phyloP scores from a whole-genome alignment of 31 red algal species.

The Odonthalia washingtoniensis region DNA sequence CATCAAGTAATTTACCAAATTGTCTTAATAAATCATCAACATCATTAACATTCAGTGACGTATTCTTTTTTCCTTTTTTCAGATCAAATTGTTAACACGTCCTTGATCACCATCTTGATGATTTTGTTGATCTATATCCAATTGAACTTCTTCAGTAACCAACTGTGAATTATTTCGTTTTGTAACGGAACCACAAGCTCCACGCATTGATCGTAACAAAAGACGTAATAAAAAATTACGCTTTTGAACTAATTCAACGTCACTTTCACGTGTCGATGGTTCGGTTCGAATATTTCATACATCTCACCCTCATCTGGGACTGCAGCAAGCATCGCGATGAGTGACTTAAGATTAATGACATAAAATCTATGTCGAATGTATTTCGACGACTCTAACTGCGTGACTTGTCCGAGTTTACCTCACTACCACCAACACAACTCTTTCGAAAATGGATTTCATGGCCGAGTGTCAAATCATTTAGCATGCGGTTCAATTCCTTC shows the following conservation, averaged over 20 bases:
- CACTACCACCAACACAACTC: not conserved
- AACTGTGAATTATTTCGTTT: no score
- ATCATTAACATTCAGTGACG: not conserved
- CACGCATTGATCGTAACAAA: not conserved
- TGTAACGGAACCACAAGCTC: not conserved
- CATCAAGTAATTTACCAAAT: not conserved
- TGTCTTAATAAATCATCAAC: not conserved
- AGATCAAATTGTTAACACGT: not conserved
- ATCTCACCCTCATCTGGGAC: slow-evolving; percentile 43
- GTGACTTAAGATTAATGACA: slow-evolving; percentile 27
- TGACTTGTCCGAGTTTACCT: not conserved
- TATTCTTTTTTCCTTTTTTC: not conserved
- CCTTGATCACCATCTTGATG: not conserved
- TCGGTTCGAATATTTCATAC: not conserved
- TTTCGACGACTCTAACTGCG: not conserved
- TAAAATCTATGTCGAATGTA: slow-evolving; percentile 1
- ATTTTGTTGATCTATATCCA: not conserved
- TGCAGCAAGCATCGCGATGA: slow-evolving; percentile 44
- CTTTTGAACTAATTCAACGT: slow-evolving; percentile 64
- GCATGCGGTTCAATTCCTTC: slow-evolving; percentile 67
- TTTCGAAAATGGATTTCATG: slow-evolving; percentile 47
- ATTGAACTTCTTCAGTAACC: no score
- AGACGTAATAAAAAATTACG: slow-evolving; percentile 56
- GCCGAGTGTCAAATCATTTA: slow-evolving; percentile 59
- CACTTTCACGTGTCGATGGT: not conserved